These are phyloP conservation scores for Pezicula neosporulosa DNA, from an alignment of 2,329 filamentous ascomycete genomes.

Conservation along the genomic window DNA sequence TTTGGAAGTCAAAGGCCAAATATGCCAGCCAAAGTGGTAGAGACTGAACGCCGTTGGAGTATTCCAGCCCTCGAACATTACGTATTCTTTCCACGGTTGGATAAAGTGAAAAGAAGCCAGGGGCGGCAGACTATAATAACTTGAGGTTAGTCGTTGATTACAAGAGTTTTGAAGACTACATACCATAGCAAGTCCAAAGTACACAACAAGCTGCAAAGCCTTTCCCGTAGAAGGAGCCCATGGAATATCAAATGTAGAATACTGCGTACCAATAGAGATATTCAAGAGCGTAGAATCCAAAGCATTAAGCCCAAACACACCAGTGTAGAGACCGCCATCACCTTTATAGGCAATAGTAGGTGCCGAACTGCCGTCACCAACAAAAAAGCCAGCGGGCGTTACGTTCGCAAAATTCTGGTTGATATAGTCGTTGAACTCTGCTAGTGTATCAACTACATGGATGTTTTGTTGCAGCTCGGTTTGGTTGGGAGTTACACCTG, in stretches of 20 bases:
- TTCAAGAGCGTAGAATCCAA: conserved; percentile 65
- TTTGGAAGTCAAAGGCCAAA: conserved; percentile 72
- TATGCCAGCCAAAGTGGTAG: conserved; percentile 85
- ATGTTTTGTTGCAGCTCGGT: conserved; percentile 12
- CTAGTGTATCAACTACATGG: conserved; percentile 53
- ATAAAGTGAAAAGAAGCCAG: conserved; percentile 85
- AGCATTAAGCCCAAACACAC: conserved; percentile 61
- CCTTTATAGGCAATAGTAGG: conserved; percentile 71
- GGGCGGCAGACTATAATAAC: conserved; percentile 53
- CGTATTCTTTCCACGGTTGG: conserved; percentile 78
- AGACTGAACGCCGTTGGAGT: conserved; percentile 84
- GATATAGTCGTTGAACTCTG: conserved; percentile 67
- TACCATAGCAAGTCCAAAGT: conserved; percentile 72
- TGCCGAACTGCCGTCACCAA: conserved; percentile 55
- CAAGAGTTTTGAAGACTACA: too few relatives aligned
- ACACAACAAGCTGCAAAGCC: conserved; percentile 74
- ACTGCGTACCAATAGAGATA: conserved; percentile 67
- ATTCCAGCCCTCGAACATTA: conserved; percentile 81
- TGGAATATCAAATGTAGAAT: conserved; percentile 71
- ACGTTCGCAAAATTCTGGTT: conserved; percentile 60
- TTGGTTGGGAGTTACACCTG: conserved; percentile 14
- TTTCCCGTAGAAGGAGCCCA: conserved; percentile 67
- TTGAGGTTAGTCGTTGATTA: too few relatives aligned
- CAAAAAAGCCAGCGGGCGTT: conserved; percentile 76
- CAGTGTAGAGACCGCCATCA: conserved; percentile 52